A percentile compares a stretch with the other conserved stretches of the same genome.
phyloP scores from a whole-genome alignment of 805 yeast genomes.

The Metschnikowia cubensis region DNA sequence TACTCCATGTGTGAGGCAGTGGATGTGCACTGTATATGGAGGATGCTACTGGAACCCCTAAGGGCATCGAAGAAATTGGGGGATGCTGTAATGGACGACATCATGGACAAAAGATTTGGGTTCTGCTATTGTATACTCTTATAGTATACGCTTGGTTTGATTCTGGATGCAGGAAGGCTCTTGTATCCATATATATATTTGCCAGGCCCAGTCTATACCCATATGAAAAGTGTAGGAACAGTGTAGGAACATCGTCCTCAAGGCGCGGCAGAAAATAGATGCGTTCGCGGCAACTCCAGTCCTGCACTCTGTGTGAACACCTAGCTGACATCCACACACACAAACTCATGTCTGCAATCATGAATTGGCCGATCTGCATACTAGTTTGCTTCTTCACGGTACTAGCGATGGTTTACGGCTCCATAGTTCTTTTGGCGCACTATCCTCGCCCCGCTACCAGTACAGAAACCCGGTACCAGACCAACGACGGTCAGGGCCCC shows the following conservation, averaged over 20 bases:
- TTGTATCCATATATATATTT: too few species aligned
- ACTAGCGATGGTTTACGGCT: conserved; percentile 31
- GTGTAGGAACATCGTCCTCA: neutral
- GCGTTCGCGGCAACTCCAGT: neutral
- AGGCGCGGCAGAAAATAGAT: neutral
- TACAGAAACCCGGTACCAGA: conserved; percentile 51
- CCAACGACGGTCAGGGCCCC: conserved; percentile 37
- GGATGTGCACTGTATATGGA: too few species aligned
- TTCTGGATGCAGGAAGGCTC: too few species aligned
- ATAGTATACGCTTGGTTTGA: too few species aligned
- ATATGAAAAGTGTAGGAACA: too few species aligned
- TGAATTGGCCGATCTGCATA: neutral
- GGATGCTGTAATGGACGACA: too few species aligned
- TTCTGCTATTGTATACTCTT: too few species aligned
- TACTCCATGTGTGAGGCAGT: too few species aligned
- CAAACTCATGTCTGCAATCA: conserved; percentile 1
- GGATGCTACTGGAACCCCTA: too few species aligned
- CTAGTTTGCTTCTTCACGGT: conserved; percentile 9
- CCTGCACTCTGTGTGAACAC: conserved; percentile 2
- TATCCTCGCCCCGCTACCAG: conserved; percentile 53
- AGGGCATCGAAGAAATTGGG: too few species aligned
- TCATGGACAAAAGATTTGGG: too few species aligned
- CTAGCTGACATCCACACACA: neutral
- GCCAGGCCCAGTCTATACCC: too few species aligned
- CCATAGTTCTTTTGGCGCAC: conserved; percentile 53